Evolutionary conservation across 176 grass and related monocot genomes (phyloP).

Genomic region (Typha latifolia): DNA sequence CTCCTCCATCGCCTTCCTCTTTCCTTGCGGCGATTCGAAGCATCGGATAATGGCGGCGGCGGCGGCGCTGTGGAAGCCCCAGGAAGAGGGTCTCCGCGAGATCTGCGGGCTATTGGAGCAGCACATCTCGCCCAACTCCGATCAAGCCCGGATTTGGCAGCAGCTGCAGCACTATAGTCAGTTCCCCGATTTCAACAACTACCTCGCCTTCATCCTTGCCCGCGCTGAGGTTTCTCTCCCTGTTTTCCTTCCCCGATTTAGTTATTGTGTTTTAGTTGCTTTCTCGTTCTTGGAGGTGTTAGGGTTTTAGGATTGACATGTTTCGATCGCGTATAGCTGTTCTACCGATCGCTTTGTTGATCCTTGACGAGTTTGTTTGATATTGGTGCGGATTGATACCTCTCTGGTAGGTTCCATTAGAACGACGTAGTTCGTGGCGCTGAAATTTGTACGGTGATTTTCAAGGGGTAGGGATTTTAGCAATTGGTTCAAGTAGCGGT

Average conservation of each 20-base stretch:
- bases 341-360: too few relatives aligned
- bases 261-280: background rate
- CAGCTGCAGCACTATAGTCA: slow-evolving; percentile 89
- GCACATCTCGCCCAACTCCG: slow-evolving; percentile 91
- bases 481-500: too few relatives aligned
- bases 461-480: too few relatives aligned
- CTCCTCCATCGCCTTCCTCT: background rate
- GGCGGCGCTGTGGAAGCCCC: slow-evolving; percentile 68
- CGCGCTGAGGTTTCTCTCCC: slow-evolving; percentile 43
- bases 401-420: too few relatives aligned
- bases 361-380: too few relatives aligned
- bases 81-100: slow-evolving; percentile 94
- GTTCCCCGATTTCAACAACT: slow-evolving; percentile 99
- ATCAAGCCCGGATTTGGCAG: slow-evolving; percentile 83
- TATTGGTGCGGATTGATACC: too few relatives aligned
- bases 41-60: slow-evolving; percentile 10
- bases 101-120: slow-evolving; percentile 80
- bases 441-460: too few relatives aligned
- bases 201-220: slow-evolving; percentile 80
- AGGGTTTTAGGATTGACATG: too few relatives aligned
- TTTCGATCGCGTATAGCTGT: too few relatives aligned
- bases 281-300: background rate
- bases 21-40: slow-evolving; percentile 1
- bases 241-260: background rate
- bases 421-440: too few relatives aligned